Evolutionary conservation across 192 early-diverging fungal genomes (phyloP), one percentile per base, ranked within the genome.

Genomic region (Powellomyces hirtus): DNA sequence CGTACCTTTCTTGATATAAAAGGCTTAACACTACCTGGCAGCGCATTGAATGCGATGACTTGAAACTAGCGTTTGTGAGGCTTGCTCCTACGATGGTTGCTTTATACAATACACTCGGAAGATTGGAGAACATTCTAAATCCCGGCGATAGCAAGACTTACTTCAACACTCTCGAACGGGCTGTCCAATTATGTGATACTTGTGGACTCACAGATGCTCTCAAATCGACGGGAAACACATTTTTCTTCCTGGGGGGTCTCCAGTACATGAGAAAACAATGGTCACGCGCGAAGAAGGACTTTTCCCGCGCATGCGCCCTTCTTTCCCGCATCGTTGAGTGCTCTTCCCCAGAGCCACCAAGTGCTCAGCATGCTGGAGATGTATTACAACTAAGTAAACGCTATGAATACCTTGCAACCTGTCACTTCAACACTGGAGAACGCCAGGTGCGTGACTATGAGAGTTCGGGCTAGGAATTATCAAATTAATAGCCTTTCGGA

Each of bases 381-480:
- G 14, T 14, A 24, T 27, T 30, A 16, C 29, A 30, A 31, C 31
- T 56, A 31, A 31, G 29, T 29, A 56, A 56, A 18, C 53, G 53
- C 24, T 56, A 56, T 18, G 53, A 56, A 31, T 56, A 56, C 18
- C 53, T 56, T 6, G 53, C 53, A 31, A n/a, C n/a, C n/a, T n/a
- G n/a, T n/a, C n/a, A n/a, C n/a, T n/a, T n/a, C n/a, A n/a, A n/a
- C n/a, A n/a, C n/a, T n/a, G n/a, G n/a, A n/a, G n/a, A n/a, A n/a
- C n/a, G n/a, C n/a, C n/a, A n/a, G n/a, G n/a, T n/a, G n/a, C n/a
- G n/a, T n/a, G n/a, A n/a, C n/a, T n/a, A n/a, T n/a, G n/a, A n/a
- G n/a, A n/a, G n/a, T n/a, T n/a, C n/a, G n/a, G n/a, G n/a, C n/a
- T n/a, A n/a, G n/a, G n/a, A n/a, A n/a, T n/a, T n/a, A n/a, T n/a